Evolutionary conservation across 1,139 yeast species (phyloP).

Genomic region (Debaryomycetaceae sp.): DNA sequence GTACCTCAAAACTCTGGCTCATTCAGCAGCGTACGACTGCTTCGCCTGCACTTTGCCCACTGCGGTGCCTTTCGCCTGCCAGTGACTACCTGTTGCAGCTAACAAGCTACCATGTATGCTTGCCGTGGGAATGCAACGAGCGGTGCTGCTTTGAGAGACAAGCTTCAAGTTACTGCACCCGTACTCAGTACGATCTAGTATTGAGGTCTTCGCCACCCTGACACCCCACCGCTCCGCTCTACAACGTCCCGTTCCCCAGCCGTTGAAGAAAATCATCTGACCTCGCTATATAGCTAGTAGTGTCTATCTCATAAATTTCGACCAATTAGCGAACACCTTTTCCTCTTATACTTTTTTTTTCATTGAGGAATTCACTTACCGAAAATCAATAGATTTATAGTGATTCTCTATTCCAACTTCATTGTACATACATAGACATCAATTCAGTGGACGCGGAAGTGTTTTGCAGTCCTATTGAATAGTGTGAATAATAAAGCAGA

Average conservation of each 20-base stretch:
- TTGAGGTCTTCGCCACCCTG: too few relatives aligned
- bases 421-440: not conserved
- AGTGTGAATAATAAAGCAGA: not conserved
- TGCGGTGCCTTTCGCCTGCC: too few relatives aligned
- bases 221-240: not conserved
- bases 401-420: not conserved
- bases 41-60: too few relatives aligned
- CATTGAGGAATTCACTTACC: conserved; percentile 3
- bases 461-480: not conserved
- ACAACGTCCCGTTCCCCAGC: not conserved
- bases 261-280: not conserved
- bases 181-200: too few relatives aligned
- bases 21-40: too few relatives aligned
- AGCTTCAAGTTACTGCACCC: too few relatives aligned
- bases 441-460: not conserved
- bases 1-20: too few relatives aligned
- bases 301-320: conserved; percentile 3
- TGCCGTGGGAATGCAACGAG: too few relatives aligned
- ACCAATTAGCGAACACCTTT: conserved; percentile 22
- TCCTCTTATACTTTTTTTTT: conserved; percentile 15
- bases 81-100: too few relatives aligned
- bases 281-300: conserved; percentile 1
- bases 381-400: conserved; percentile 1
- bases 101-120: too few relatives aligned
- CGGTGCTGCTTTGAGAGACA: too few relatives aligned